Percentiles rank a stretch among this genome's conserved stretches.
Conservation (phyloP, 495 filamentous ascomycete species). For the Astrothelium subdiscretum region DNA sequence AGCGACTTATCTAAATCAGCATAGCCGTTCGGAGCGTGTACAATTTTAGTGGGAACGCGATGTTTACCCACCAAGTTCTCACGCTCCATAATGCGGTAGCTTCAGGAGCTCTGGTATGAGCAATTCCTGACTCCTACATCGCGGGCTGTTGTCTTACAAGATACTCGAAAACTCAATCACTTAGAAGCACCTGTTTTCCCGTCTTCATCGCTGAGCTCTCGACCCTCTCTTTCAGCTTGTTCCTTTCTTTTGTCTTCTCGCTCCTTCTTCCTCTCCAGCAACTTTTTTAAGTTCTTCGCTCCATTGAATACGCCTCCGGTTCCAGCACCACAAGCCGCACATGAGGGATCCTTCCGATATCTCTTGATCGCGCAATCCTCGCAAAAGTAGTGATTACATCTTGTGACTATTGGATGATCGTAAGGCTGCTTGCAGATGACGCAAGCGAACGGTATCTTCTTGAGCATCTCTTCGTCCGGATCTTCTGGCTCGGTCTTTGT, state of each 20-base stretch:
- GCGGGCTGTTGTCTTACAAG: no score
- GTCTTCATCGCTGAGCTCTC: not conserved
- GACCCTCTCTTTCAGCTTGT: constrained; percentile 50
- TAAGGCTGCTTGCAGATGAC: constrained; percentile 80
- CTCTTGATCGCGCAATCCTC: constrained; percentile 73
- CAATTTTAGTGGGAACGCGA: no score
- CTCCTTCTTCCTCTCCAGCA: constrained; percentile 75
- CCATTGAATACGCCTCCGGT: constrained; percentile 85
- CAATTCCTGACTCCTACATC: no score
- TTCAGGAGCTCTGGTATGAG: no score
- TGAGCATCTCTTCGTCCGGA: constrained; percentile 63
- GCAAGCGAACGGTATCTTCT: constrained; percentile 91
- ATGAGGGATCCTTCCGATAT: constrained; percentile 60
- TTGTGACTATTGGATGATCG: constrained; percentile 70
- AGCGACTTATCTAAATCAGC: no score
- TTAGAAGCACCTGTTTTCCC: no score
- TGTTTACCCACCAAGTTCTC: no score
- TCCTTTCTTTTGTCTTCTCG: constrained; percentile 53
- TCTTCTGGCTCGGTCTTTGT: constrained; percentile 47
- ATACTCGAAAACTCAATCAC: no score
- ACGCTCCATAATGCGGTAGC: no score
- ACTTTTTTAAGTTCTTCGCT: constrained; percentile 68
- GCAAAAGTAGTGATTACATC: constrained; percentile 94
- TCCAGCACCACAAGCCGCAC: constrained; percentile 72
- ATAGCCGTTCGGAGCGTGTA: no score